Base-by-base conservation (phyloP, 352 stramenopile species). In the Phytopythium aichiense region DNA sequence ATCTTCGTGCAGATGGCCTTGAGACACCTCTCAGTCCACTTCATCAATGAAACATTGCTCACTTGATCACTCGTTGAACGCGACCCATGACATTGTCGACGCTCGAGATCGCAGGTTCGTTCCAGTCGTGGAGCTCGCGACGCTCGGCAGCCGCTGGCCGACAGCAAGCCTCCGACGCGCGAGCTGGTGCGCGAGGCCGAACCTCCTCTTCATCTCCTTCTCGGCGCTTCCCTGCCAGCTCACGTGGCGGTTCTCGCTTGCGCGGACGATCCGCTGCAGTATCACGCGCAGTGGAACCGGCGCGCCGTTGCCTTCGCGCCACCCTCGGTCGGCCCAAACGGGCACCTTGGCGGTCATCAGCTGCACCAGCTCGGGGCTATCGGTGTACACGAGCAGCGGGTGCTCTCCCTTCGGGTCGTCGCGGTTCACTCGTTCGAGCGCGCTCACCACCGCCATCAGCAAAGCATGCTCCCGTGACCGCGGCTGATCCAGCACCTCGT, bases 401-500 rank as follows among this genome's bases (percentile, higher is more conserved):
- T 48, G 35, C n/a, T 58, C 53, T 2, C 35, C 35, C 35, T 58
- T 46, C 15, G 53, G 35, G 53, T 58, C 53, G 53, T 58, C 53
- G 31, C 53, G 35, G 53, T 58, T 58, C 37, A 58, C 53, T 48
- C n/a, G 35, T 4, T 58, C 53, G 3, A 58, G 31, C 8, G 53
- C 53, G 31, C 7, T 45, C 2, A 58, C 22, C n/a, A 48, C 53
- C 35, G 53, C 53, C 6, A 58, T 16, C 11, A 48, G 22, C 31
- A 58, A 6, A 11, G 53, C 53, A n/a, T 35, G 37, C 33, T 49
- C 53, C 0, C n/a, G 20, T 7, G 53, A 49, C 8, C 31, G 53
- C 7, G 53, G 61, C 2, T 66, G 66, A 28, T 87, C 76, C 22
- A 69, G 28, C 7, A 89, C 65, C 52, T 81, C 74, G 45, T 72